Evolutionary conservation across 2,329 filamentous ascomycete species (phyloP).

Genomic region (Penicillium polonicum): DNA sequence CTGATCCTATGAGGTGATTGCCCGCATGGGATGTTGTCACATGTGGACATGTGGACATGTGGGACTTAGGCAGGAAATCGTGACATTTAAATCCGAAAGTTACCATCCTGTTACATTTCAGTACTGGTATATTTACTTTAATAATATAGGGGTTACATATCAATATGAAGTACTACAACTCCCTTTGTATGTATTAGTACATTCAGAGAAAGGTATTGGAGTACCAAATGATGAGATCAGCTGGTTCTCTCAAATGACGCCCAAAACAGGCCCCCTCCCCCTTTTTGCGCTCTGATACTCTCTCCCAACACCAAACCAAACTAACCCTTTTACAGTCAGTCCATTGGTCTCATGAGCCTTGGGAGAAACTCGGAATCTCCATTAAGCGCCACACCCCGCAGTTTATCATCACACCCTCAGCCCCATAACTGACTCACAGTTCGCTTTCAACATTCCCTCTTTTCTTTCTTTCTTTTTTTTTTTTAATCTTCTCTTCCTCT

Average conservation of each 20-base stretch:
- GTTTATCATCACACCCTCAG: slow-evolving; percentile 15
- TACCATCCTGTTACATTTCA: too few species aligned
- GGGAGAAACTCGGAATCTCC: slow-evolving; percentile 8
- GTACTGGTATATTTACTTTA: neutral
- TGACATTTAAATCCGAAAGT: too few species aligned
- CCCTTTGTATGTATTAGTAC: neutral
- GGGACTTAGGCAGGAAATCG: neutral
- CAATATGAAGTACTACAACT: neutral
- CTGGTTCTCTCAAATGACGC: slow-evolving; percentile 13
- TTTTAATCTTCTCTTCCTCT: neutral
- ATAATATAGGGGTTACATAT: neutral
- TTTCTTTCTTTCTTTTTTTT: neutral
- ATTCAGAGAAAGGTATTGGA: neutral
- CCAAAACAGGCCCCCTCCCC: neutral
- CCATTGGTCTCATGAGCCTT: slow-evolving; percentile 12
- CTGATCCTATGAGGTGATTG: slow-evolving; percentile 15
- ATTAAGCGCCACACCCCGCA: slow-evolving; percentile 20
- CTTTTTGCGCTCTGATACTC: slow-evolving; percentile 4
- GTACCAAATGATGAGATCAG: slow-evolving; percentile 14
- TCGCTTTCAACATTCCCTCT: slow-evolving; percentile 1
- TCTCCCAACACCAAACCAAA: neutral
- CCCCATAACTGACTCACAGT: slow-evolving; percentile 18
- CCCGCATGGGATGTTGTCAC: slow-evolving; percentile 25
- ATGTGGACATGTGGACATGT: slow-evolving; percentile 11
- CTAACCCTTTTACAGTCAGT: slow-evolving; percentile 1